Percentiles rank a stretch among this genome's conserved stretches.
These are phyloP conservation scores for Hypericum perforatum DNA, from an alignment of 345 rosid species.

Conservation along the genomic window DNA sequence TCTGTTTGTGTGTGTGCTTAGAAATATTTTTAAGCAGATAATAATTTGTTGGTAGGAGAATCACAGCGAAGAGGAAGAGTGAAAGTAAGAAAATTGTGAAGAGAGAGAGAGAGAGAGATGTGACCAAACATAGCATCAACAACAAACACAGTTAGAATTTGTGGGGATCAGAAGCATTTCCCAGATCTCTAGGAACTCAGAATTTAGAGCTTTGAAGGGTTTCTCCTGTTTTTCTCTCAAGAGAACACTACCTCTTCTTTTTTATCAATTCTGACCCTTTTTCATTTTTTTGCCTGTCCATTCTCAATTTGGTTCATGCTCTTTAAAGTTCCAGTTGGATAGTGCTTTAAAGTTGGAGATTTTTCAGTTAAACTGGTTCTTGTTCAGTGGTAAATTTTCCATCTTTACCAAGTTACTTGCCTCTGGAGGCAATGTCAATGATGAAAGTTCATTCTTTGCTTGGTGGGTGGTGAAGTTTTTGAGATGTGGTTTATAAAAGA, in stretches of 20 bases:
- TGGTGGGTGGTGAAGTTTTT: no score
- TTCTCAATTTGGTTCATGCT: slow-evolving; percentile 17
- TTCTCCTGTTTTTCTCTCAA: slow-evolving; percentile 21
- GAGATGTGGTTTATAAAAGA: not conserved
- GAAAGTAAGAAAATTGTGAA: not conserved
- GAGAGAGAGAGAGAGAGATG: not conserved
- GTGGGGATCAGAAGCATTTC: slow-evolving; percentile 15
- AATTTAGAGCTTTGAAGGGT: slow-evolving; percentile 31
- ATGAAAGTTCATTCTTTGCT: no score
- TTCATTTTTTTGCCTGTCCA: not conserved
- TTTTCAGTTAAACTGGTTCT: no score
- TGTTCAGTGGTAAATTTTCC: no score
- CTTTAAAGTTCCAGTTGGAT: not conserved
- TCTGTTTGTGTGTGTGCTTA: not conserved
- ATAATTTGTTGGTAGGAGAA: no score
- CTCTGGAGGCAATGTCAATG: no score
- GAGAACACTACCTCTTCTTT: slow-evolving; percentile 32
- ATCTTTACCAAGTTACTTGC: no score
- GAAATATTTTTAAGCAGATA: no score
- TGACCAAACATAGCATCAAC: not conserved
- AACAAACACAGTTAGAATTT: not conserved
- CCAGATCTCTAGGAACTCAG: slow-evolving; percentile 93
- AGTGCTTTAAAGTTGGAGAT: no score
- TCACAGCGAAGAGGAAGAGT: not conserved
- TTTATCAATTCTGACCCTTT: slow-evolving; percentile 11